phyloP scores from a whole-genome alignment of 2,329 filamentous ascomycete species.

The Botrytis fragariae region DNA sequence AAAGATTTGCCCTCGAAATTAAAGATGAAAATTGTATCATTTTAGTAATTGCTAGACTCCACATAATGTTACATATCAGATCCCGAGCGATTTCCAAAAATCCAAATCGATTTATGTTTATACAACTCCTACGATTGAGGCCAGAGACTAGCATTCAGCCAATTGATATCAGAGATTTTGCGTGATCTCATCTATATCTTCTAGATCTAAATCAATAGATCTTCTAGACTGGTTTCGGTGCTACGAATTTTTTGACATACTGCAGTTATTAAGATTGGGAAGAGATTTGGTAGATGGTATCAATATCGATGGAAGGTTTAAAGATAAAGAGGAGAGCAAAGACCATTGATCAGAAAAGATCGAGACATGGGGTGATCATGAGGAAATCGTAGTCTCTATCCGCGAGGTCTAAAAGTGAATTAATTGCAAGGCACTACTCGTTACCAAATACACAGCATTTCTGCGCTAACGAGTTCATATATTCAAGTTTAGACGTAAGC shows the following conservation, averaged over 20 bases:
- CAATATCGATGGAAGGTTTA: neutral
- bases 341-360: neutral
- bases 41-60: neutral
- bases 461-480: neutral
- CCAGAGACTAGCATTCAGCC: neutral
- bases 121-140: neutral
- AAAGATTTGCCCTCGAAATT: rapidly evolving
- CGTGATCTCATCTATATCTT: neutral
- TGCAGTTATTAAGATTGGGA: no score
- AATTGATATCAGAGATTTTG: neutral
- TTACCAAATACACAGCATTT: neutral
- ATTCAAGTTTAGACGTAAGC: neutral
- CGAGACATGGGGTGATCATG: neutral
- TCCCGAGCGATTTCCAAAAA: neutral
- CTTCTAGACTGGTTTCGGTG: neutral
- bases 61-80: neutral
- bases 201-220: neutral
- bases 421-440: neutral
- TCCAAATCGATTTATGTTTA: neutral
- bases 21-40: neutral
- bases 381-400: neutral
- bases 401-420: neutral
- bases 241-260: neutral
- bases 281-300: neutral
- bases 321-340: neutral